phyloP scores from a whole-genome alignment of 306 rosid genomes.

The Trifolium repens region DNA sequence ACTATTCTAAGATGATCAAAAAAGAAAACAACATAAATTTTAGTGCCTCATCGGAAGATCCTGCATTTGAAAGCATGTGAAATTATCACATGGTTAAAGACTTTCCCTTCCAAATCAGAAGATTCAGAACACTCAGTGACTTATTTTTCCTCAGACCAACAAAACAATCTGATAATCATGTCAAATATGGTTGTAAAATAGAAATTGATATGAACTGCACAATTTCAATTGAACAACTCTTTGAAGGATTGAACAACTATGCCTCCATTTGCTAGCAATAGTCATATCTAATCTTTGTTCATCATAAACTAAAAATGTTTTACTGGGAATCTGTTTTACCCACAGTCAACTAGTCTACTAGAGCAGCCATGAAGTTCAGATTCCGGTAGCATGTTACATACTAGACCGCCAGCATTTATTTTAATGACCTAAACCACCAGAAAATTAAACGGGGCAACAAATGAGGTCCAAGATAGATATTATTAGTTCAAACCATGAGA shows the following conservation, averaged over 20 bases:
- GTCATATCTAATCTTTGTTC: slow-evolving; percentile 3
- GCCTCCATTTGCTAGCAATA: slow-evolving; percentile 1
- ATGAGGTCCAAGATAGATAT: background rate
- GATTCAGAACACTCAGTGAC: background rate
- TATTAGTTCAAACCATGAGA: slow-evolving; percentile 16
- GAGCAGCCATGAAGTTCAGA: slow-evolving; percentile 21
- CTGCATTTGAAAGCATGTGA: slow-evolving; percentile 15
- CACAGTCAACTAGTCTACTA: slow-evolving; percentile 1
- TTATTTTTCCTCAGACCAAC: slow-evolving; percentile 5
- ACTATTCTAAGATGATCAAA: background rate
- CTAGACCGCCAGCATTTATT: slow-evolving; percentile 7
- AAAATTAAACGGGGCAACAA: slow-evolving; percentile 1
- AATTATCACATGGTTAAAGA: background rate
- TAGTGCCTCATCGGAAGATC: slow-evolving; percentile 4
- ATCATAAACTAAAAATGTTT: slow-evolving; percentile 9
- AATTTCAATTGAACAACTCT: slow-evolving; percentile 18
- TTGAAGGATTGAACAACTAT: background rate
- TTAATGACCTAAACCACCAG: slow-evolving; percentile 5
- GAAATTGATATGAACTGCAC: background rate
- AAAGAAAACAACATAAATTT: slow-evolving; percentile 11
- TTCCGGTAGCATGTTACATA: background rate
- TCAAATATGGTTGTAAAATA: slow-evolving; percentile 12
- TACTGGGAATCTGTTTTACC: background rate
- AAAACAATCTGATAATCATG: slow-evolving; percentile 2
- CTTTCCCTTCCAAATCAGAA: background rate